Percentiles rank a stretch among this genome's conserved stretches.
Conservation (phyloP, 2,329 filamentous ascomycete species). For the Aspergillus cejpii region DNA sequence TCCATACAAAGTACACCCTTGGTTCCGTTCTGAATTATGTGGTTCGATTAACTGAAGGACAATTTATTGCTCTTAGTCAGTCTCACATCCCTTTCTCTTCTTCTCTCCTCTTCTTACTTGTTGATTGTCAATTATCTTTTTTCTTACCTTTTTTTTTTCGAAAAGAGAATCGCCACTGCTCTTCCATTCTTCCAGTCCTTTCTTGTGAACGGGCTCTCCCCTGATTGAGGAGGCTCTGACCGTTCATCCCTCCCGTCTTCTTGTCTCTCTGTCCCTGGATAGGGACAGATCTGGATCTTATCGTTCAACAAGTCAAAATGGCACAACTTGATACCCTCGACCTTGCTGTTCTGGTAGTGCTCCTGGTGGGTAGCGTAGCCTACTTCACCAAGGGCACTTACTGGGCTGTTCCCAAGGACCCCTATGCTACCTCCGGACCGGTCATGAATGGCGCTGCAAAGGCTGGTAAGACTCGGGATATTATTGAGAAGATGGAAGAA, state of each 20-base stretch:
- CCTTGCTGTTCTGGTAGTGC: conserved; percentile 77
- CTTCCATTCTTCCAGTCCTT: background rate
- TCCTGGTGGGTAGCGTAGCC: conserved; percentile 79
- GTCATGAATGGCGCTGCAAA: conserved; percentile 60
- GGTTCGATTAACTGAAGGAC: background rate
- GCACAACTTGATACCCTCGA: conserved; percentile 94
- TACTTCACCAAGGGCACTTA: conserved; percentile 98
- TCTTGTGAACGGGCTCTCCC: background rate
- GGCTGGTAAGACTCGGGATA: conserved; percentile 79
- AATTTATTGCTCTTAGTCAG: background rate
- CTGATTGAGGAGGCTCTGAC: background rate
- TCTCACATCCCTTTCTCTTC: background rate
- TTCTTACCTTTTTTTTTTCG: background rate
- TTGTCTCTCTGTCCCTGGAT: background rate
- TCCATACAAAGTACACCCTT: background rate
- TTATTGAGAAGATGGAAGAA: conserved; percentile 94
- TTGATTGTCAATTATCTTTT: background rate
- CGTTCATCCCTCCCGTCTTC: conserved; percentile 1
- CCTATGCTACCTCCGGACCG: conserved; percentile 67
- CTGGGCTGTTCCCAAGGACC: conserved; percentile 75
- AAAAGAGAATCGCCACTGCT: background rate
- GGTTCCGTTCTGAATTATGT: background rate
- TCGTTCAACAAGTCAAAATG: conserved; percentile 49
- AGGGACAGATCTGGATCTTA: conserved; percentile 2
- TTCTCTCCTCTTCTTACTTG: background rate